These are phyloP conservation scores for Colletotrichum camelliae DNA, from an alignment of 2,329 filamentous ascomycete genomes.

Conservation along the genomic window DNA sequence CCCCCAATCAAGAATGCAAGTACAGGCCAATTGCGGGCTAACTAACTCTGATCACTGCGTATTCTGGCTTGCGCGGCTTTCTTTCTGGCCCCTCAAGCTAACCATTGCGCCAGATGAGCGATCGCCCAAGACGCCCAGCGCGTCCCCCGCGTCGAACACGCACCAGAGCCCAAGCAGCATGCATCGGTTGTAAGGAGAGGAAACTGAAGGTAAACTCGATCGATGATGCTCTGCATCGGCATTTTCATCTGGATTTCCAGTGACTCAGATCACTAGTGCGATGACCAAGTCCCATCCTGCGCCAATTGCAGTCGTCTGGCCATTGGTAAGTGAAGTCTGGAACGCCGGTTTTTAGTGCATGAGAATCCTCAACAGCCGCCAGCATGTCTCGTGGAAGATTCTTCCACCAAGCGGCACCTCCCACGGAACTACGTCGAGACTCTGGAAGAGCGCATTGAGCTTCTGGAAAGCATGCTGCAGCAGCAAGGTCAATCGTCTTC, in stretches of 20 bases:
- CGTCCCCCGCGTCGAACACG: background rate
- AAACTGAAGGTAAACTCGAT: background rate
- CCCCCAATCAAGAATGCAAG: background rate
- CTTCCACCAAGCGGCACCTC: constrained; percentile 26
- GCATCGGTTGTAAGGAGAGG: background rate
- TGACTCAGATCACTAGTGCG: background rate
- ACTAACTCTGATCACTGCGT: background rate
- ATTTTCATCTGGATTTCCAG: background rate
- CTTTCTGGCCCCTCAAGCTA: background rate
- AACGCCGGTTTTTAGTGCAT: background rate
- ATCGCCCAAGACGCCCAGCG: background rate
- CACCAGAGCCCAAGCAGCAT: background rate
- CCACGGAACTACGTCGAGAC: constrained; percentile 36
- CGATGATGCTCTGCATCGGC: background rate
- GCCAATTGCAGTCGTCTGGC: background rate
- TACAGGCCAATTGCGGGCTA: background rate
- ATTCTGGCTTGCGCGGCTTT: background rate
- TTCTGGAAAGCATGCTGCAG: constrained; percentile 24
- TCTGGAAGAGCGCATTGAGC: constrained; percentile 30
- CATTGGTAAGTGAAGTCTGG: background rate
- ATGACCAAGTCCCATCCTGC: background rate
- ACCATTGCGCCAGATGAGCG: background rate
- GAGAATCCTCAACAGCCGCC: background rate
- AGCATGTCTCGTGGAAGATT: constrained; percentile 31
- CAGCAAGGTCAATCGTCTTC: background rate